Percentiles rank a stretch among this genome's conserved stretches.
These are phyloP conservation scores for Cetradonia linearis DNA, from an alignment of 495 filamentous ascomycete species.

Conservation along the genomic window DNA sequence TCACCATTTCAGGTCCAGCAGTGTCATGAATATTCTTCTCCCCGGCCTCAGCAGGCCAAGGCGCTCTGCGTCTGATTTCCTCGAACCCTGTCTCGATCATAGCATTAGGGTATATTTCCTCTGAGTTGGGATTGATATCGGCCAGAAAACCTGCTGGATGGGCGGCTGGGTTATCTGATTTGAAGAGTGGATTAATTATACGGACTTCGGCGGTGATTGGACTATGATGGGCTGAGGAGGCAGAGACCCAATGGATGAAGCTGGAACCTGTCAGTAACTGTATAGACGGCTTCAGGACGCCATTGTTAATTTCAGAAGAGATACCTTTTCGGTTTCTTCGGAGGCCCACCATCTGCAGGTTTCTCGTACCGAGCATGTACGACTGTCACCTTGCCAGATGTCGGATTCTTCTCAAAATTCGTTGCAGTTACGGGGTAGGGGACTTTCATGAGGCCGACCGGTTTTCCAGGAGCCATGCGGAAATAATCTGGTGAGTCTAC, in stretches of 20 bases:
- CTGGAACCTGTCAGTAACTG: constrained; percentile 20
- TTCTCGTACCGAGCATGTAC: constrained; percentile 55
- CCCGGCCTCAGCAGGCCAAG: constrained; percentile 58
- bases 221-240: constrained; percentile 45
- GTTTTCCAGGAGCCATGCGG: constrained; percentile 83
- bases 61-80: constrained; percentile 61
- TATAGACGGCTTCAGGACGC: not conserved
- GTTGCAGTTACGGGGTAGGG: constrained; percentile 76
- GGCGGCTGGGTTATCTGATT: constrained; percentile 63
- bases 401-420: constrained; percentile 59
- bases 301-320: too few relatives aligned
- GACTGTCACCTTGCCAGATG: constrained; percentile 57
- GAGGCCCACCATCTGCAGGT: constrained; percentile 34
- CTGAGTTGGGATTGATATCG: constrained; percentile 77
- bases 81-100: constrained; percentile 77
- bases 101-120: constrained; percentile 65
- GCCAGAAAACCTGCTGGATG: constrained; percentile 64
- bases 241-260: constrained; percentile 83
- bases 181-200: constrained; percentile 76
- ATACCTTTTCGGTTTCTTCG: constrained; percentile 65
- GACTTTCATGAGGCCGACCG: constrained; percentile 75
- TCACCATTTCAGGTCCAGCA: constrained; percentile 56
- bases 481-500: constrained; percentile 79
- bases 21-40: constrained; percentile 17
- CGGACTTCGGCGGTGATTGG: constrained; percentile 71